Percentiles rank a stretch among this genome's conserved stretches.
These are phyloP conservation scores for Dictyostelium firmibasis DNA, from an alignment of 78 protist genomes.

Conservation along the genomic window DNA sequence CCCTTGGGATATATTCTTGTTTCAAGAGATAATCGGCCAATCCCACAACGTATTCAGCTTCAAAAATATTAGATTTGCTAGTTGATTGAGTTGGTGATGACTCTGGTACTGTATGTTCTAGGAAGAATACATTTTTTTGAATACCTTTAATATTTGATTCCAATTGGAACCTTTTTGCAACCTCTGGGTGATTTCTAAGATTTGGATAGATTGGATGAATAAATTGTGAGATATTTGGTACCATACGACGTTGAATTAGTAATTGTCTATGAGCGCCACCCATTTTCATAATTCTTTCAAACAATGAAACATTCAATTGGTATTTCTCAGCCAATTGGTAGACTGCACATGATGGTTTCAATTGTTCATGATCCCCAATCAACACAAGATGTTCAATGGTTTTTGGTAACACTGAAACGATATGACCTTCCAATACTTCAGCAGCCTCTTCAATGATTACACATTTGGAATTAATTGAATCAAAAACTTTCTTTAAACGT, in stretches of 20 bases:
- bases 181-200: conserved; percentile 30
- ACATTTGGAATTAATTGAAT: conserved; percentile 12
- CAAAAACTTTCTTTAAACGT: conserved; percentile 15
- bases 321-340: conserved; percentile 42
- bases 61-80: conserved; percentile 63
- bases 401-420: conserved; percentile 70
- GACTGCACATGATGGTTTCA: conserved; percentile 83
- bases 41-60: conserved; percentile 53
- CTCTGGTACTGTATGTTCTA: conserved; percentile 79
- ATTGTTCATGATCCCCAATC: conserved; percentile 96
- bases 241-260: conserved; percentile 90
- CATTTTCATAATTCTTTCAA: conserved; percentile 86
- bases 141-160: conserved; percentile 47
- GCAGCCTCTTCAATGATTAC: conserved; percentile 81
- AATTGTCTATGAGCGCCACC: conserved; percentile 37
- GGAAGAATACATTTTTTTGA: conserved; percentile 32
- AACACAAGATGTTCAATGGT: conserved; percentile 81
- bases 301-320: conserved; percentile 80
- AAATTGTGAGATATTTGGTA: conserved; percentile 84
- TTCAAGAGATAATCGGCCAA: conserved; percentile 35
- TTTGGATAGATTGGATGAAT: conserved; percentile 71
- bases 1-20: conserved; percentile 48
- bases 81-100: background rate
- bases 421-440: conserved; percentile 89
- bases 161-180: background rate